These are phyloP conservation scores for Ogataea trehalophila DNA, from an alignment of 805 yeast genomes.

Conservation along the genomic window DNA sequence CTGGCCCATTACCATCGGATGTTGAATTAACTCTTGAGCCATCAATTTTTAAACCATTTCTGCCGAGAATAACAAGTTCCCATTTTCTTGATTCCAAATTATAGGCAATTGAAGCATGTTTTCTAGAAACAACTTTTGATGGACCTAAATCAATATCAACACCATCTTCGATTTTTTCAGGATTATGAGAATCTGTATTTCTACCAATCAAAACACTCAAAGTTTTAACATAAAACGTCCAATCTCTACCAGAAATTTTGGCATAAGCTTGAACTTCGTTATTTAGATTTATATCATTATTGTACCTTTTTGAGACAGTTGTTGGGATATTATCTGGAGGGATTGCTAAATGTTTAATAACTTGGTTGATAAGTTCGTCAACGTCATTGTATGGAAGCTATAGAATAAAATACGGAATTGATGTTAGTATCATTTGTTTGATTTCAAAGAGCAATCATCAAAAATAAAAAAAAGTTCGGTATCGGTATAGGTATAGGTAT, in stretches of 20 bases:
- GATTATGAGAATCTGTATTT: slow-evolving; percentile 45
- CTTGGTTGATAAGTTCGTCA: slow-evolving; percentile 64
- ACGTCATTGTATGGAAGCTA: slow-evolving; percentile 45
- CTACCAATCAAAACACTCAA: slow-evolving; percentile 81
- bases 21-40: slow-evolving; percentile 45
- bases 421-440: neutral
- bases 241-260: slow-evolving; percentile 83
- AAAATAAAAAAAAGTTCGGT: neutral
- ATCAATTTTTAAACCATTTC: slow-evolving; percentile 93
- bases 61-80: slow-evolving; percentile 80
- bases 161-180: slow-evolving; percentile 19
- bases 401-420: neutral
- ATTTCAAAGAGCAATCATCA: neutral
- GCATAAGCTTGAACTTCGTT: slow-evolving; percentile 97
- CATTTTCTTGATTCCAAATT: slow-evolving; percentile 72
- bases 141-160: slow-evolving; percentile 93
- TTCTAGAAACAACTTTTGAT: slow-evolving; percentile 91
- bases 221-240: slow-evolving; percentile 91
- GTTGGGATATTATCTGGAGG: slow-evolving; percentile 66
- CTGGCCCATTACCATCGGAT: slow-evolving; percentile 34
- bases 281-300: slow-evolving; percentile 66
- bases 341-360: slow-evolving; percentile 60
- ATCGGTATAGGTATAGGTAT: slow-evolving; percentile 1
- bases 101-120: slow-evolving; percentile 80
- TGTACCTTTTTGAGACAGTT: slow-evolving; percentile 63